Percentiles rank a stretch among this genome's conserved stretches.
Conservation (phyloP, 2,329 filamentous ascomycete genomes). For the Epichloe aotearoae region DNA sequence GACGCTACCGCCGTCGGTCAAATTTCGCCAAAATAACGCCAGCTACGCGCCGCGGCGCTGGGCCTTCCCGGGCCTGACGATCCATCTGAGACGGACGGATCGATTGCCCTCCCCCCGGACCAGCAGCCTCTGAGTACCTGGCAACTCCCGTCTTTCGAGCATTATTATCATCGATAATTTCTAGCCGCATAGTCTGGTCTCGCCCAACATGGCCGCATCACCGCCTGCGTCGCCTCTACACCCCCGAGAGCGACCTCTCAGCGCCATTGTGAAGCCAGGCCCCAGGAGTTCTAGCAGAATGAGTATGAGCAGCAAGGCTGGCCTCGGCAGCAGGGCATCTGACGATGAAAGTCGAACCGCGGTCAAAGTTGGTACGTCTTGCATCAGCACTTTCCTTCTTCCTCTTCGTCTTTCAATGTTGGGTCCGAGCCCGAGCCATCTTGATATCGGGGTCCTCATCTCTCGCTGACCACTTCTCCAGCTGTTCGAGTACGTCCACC, state of each 20-base stretch:
- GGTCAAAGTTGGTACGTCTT: conserved; percentile 78
- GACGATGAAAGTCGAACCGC: conserved; percentile 85
- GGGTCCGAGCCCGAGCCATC: not conserved
- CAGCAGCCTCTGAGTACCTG: not conserved
- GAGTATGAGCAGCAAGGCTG: conserved; percentile 70
- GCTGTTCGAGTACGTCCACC: conserved; percentile 88
- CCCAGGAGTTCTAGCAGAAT: conserved; percentile 69
- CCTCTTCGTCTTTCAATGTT: not conserved
- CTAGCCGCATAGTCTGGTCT: not conserved
- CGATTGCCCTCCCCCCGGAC: not conserved
- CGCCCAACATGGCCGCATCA: conserved; percentile 47
- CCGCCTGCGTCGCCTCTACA: conserved; percentile 53
- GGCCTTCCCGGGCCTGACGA: conserved; percentile 3
- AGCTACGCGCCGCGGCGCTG: conserved; percentile 5
- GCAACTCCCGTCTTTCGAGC: not conserved
- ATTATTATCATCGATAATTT: not conserved
- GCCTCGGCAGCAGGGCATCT: conserved; percentile 65
- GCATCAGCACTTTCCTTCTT: not conserved
- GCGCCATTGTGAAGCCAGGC: conserved; percentile 63
- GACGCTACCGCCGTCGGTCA: not conserved
- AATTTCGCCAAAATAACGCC: conserved; percentile 1
- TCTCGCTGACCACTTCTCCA: conserved; percentile 23
- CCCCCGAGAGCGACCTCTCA: conserved; percentile 57
- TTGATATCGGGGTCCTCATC: not conserved
- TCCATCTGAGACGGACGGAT: conserved; percentile 1